phyloP scores from a whole-genome alignment of 495 filamentous ascomycete species.

The Hypoxylon fuscum region DNA sequence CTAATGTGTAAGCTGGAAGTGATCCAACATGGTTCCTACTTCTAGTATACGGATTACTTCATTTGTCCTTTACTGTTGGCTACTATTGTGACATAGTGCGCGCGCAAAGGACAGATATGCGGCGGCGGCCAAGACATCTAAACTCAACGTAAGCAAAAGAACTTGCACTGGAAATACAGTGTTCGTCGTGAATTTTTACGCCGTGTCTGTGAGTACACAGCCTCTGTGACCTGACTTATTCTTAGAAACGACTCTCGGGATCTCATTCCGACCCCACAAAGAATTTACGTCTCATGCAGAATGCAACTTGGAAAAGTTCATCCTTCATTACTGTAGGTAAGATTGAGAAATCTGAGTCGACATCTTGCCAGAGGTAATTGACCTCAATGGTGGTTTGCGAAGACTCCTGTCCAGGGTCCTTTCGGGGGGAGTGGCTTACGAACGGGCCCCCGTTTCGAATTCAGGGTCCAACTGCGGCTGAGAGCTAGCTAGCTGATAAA shows the following conservation, averaged over 20 bases:
- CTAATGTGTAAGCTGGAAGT: not conserved
- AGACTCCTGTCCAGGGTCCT: not conserved
- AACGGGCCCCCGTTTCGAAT: slow-evolving; percentile 14
- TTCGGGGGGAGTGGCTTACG: slow-evolving; percentile 4
- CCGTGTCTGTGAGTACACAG: not conserved
- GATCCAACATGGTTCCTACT: not conserved
- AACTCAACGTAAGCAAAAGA: slow-evolving; percentile 1
- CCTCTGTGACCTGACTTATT: slow-evolving; percentile 1
- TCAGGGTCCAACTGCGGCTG: slow-evolving; percentile 19
- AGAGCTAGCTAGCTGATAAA: slow-evolving; percentile 8
- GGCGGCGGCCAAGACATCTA: not conserved
- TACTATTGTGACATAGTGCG: not conserved
- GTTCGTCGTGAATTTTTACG: not conserved
- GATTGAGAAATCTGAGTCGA: not conserved
- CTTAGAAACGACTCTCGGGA: slow-evolving; percentile 11
- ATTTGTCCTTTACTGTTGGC: not conserved
- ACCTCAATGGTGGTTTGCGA: not conserved
- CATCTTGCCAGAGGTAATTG: not conserved
- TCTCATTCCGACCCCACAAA: slow-evolving; percentile 13
- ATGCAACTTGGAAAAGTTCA: slow-evolving; percentile 1
- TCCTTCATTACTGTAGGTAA: slow-evolving; percentile 4
- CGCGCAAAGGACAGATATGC: not conserved
- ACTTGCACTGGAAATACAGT: not conserved
- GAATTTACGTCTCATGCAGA: not conserved
- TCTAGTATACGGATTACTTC: not conserved